These are phyloP conservation scores for Cardamine occulta DNA, from an alignment of 345 rosid species.

Conservation along the genomic window DNA sequence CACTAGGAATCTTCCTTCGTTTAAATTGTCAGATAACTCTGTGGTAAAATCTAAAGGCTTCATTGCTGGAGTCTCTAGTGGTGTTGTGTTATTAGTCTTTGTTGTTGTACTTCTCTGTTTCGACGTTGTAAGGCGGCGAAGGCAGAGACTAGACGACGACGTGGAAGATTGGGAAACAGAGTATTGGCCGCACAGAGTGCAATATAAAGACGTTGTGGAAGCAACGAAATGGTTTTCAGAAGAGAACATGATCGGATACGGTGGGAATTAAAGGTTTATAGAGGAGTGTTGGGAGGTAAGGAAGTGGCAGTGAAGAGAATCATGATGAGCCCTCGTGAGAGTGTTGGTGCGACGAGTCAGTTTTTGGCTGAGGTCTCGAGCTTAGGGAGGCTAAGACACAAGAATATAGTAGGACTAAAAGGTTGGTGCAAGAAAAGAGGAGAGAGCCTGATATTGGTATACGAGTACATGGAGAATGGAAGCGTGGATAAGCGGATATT, in stretches of 20 bases:
- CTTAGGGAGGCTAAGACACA: slow-evolving; percentile 70
- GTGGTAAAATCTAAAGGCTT: slow-evolving; percentile 51
- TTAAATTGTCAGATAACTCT: slow-evolving; percentile 52
- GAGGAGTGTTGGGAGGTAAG: slow-evolving; percentile 66
- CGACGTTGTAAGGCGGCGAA: slow-evolving; percentile 36
- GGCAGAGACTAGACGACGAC: slow-evolving; percentile 49
- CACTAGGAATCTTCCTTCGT: slow-evolving; percentile 66
- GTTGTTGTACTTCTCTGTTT: slow-evolving; percentile 50
- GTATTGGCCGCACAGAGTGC: slow-evolving; percentile 79
- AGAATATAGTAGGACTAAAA: slow-evolving; percentile 64
- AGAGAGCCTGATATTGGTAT: slow-evolving; percentile 64
- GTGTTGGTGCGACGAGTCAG: slow-evolving; percentile 59
- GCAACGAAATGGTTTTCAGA: slow-evolving; percentile 63
- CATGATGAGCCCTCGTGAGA: slow-evolving; percentile 51
- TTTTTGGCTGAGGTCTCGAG: slow-evolving; percentile 71
- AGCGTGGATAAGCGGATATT: slow-evolving; percentile 64
- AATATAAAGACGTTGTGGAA: slow-evolving; percentile 54
- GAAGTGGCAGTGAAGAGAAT: slow-evolving; percentile 72
- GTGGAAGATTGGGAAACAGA: slow-evolving; percentile 89
- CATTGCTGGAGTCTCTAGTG: slow-evolving; percentile 57
- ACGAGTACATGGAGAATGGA: slow-evolving; percentile 81
- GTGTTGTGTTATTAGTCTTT: slow-evolving; percentile 43
- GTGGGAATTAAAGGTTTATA: slow-evolving; percentile 75
- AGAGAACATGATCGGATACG: slow-evolving; percentile 63
- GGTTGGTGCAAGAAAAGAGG: slow-evolving; percentile 86